phyloP scores from a whole-genome alignment of 2,329 filamentous ascomycete species.

The Exserohilum turcica region DNA sequence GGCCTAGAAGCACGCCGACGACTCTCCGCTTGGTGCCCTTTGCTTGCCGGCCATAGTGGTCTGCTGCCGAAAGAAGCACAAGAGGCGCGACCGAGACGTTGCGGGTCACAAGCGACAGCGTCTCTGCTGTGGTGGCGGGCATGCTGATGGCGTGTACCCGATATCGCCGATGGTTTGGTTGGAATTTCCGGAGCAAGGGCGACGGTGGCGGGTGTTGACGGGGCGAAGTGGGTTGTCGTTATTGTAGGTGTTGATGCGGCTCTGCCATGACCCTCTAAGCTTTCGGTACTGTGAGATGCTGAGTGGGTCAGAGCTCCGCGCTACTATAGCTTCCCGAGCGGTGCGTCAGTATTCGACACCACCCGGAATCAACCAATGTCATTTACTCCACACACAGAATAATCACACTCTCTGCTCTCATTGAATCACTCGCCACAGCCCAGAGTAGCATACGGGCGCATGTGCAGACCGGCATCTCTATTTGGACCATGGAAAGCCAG shows the following conservation, averaged over 20 bases:
- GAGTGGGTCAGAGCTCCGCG: conserved; percentile 27
- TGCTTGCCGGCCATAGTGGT: conserved; percentile 94
- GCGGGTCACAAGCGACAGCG: conserved; percentile 88
- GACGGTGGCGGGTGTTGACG: conserved; percentile 18
- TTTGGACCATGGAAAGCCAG: not conserved
- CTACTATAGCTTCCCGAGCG: conserved; percentile 14
- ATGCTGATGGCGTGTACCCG: conserved; percentile 56
- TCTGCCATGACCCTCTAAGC: conserved; percentile 42
- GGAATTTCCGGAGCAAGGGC: conserved; percentile 5
- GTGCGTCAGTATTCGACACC: conserved; percentile 21
- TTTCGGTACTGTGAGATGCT: conserved; percentile 30
- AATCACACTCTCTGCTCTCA: too few species aligned
- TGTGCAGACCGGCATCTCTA: not conserved
- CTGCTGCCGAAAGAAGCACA: conserved; percentile 95
- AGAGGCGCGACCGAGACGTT: conserved; percentile 97
- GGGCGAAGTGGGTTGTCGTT: conserved; percentile 24
- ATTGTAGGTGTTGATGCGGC: conserved; percentile 41
- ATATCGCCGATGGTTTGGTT: conserved; percentile 9
- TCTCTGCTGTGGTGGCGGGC: conserved; percentile 96
- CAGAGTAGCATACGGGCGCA: not conserved
- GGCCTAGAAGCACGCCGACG: conserved; percentile 90
- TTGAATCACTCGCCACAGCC: not conserved
- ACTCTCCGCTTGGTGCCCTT: conserved; percentile 85
- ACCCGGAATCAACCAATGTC: too few species aligned
- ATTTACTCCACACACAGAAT: not conserved